phyloP scores from a whole-genome alignment of 129 eudicot genomes.

The Oenanthe sinensis region DNA sequence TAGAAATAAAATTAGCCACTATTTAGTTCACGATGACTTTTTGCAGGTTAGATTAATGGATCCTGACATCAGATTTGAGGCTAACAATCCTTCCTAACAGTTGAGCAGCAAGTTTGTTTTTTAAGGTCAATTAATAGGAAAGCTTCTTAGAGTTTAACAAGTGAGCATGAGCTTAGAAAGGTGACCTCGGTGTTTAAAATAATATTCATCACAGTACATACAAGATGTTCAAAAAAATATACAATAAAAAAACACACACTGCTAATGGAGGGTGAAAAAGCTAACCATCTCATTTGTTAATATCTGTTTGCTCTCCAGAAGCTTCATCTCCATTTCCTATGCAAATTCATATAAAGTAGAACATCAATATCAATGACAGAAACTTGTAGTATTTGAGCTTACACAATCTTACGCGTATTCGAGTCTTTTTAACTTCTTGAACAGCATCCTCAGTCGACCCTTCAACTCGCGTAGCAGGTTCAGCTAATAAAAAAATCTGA shows the following conservation, averaged over 20 bases:
- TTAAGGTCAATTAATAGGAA: background rate
- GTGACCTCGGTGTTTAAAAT: background rate
- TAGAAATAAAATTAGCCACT: background rate
- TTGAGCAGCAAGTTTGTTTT: background rate
- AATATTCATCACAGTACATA: slow-evolving; percentile 3
- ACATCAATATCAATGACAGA: slow-evolving; percentile 15
- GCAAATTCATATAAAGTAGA: slow-evolving; percentile 5
- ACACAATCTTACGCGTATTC: slow-evolving; percentile 60
- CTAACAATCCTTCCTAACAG: background rate
- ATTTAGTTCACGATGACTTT: background rate
- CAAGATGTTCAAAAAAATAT: background rate
- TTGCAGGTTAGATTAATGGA: background rate
- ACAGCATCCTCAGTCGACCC: slow-evolving; percentile 77
- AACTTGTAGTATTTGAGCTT: slow-evolving; percentile 14
- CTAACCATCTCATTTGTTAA: slow-evolving; percentile 79
- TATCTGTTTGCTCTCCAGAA: slow-evolving; percentile 69
- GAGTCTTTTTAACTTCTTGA: slow-evolving; percentile 77
- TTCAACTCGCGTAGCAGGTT: slow-evolving; percentile 91
- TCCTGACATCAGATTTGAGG: background rate
- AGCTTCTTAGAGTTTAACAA: background rate
- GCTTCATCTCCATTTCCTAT: slow-evolving; percentile 94
- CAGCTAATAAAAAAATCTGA: slow-evolving; percentile 80
- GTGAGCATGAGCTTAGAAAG: slow-evolving; percentile 1
- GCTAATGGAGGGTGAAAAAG: background rate
- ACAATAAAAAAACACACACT: background rate